Evolutionary conservation across 2,329 filamentous ascomycete genomes (phyloP), one percentile per base, ranked within the genome.

Genomic region (Dichotomopilus funicola): DNA sequence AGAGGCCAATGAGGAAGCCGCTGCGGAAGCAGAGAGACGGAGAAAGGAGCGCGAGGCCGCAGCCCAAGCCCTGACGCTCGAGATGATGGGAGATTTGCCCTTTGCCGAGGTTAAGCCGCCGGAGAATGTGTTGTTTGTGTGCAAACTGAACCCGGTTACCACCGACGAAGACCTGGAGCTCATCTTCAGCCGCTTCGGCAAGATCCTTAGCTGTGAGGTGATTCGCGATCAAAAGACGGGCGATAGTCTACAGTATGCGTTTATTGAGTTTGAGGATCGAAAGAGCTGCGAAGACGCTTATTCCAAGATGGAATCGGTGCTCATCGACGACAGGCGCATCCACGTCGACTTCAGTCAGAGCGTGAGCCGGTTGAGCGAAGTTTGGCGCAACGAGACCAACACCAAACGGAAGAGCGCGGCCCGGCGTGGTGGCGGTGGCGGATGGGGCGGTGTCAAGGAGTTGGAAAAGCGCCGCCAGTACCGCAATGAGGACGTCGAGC

Each of bases 321-420:
- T 99, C 54, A 97, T 99, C 62, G 94, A 99, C 66, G 94, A 99
- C 65, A 89, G 96, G 62, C 86, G 94, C 43, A 99, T 99, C 61
- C 94, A 99, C 67, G 94, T 99, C 54, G 94, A 99, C 73, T 99
- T 99, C 72, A 96, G 91, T 9, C 94, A 99, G 74, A 96, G 90
- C 68, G 94, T 91, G 59, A 82, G 85, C 59, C 92, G 90, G 68
- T 74, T 99, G 6, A 94, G 90, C 46, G 89, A 95, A 60, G 85
- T 86, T 12, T 99, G 94, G 94, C 82, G 94, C 59, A 87, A 83
- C 58, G 86, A 86, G 43, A 90, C 91, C 19, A 95, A 95, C 66
- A 81, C 80, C 42, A 96, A 95, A 74, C 81, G 92, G 47, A 74
- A 75, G 71, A 65, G 64, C 19, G 68, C 66, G 2, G 64, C 80